Percentiles rank a stretch among this genome's conserved stretches.
Evolutionary conservation across 352 stramenopile species (phyloP).

Genomic region (Phytophthora pinifolia): DNA sequence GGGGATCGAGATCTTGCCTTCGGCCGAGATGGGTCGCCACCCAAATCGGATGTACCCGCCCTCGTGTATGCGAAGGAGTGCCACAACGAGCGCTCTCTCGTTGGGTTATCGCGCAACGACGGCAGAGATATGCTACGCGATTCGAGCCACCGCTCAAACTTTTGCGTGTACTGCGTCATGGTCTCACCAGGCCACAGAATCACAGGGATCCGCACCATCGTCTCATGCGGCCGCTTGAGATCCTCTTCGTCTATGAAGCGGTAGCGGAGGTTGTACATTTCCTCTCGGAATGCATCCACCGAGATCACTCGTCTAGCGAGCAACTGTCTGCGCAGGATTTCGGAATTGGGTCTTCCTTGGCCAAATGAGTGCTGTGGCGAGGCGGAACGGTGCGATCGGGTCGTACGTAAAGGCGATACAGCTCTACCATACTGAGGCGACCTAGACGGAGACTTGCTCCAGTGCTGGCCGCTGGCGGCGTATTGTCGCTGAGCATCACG

Average conservation of each 20-base stretch:
- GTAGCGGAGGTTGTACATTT: constrained; percentile 28
- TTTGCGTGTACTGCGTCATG: constrained; percentile 26
- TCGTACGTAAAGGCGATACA: constrained; percentile 8
- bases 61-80: constrained; percentile 31
- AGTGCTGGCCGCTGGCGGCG: neutral
- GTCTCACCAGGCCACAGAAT: constrained; percentile 24
- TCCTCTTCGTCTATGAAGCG: constrained; percentile 27
- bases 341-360: neutral
- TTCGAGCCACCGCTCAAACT: constrained; percentile 29
- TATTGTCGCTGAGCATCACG: constrained; percentile 4
- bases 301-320: constrained; percentile 30
- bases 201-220: constrained; percentile 26
- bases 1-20: constrained; percentile 4
- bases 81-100: constrained; percentile 31
- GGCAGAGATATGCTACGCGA: constrained; percentile 15
- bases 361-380: constrained; percentile 8
- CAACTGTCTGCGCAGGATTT: constrained; percentile 14
- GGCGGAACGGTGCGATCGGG: constrained; percentile 3
- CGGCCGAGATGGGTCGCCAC: neutral
- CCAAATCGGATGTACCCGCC: constrained; percentile 10
- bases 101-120: constrained; percentile 23
- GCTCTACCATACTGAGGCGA: constrained; percentile 8
- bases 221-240: constrained; percentile 24
- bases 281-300: constrained; percentile 29
- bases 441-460: constrained; percentile 7